Base-by-base conservation (phyloP, 2,329 filamentous ascomycete genomes). In the Torrubiella hemipterigena region DNA sequence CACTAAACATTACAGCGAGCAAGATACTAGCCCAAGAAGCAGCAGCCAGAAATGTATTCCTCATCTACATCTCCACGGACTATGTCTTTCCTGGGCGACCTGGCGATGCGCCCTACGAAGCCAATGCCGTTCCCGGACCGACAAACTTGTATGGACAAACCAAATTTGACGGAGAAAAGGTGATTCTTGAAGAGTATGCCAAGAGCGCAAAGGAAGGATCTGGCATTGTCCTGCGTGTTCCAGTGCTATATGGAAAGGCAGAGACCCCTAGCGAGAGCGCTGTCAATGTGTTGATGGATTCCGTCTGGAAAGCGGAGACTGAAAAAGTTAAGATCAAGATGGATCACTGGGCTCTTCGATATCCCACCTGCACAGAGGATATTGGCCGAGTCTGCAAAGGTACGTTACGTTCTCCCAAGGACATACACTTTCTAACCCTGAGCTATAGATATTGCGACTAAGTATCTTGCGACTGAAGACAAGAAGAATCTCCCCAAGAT, bases 321-420 rank as follows among this genome's bases (percentile, higher is more conserved):
- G 59, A 65, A 22, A 69, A 63, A 5, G 63, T 64, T 2, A 67
- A 67, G 34, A 63, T 86, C 24, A 77, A 73, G 49, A 87, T 93
- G 76, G 86, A 94, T 47, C 77, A 93, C 52, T 93, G 84, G 76
- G 77, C 82, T 2, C 59, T 81, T 30, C 71, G 86, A 17, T 93
- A 84, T 57, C 86, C 86, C 7, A 93, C 86, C 7, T 91, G 91
- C 50, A 93, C 85, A 0, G 79, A 85, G 49, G 87, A 94, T 48
- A 78, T 93, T 13, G 85, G 69, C 13, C 68, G 87, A 23, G 81
- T 94, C 27, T 81, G 77, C 45, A 67, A 75, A 38, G 73, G 73
- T 76, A 60, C 43, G 62, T 55, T 40, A 43, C 33, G 44, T 27
- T 5, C 17, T 12, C 16, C 13, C 16, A 33, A n/a, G 6, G 12